Evolutionary conservation across 2,329 filamentous ascomycete genomes (phyloP), one percentile per base, ranked within the genome.

Genomic region (Colletotrichum abscissum): DNA sequence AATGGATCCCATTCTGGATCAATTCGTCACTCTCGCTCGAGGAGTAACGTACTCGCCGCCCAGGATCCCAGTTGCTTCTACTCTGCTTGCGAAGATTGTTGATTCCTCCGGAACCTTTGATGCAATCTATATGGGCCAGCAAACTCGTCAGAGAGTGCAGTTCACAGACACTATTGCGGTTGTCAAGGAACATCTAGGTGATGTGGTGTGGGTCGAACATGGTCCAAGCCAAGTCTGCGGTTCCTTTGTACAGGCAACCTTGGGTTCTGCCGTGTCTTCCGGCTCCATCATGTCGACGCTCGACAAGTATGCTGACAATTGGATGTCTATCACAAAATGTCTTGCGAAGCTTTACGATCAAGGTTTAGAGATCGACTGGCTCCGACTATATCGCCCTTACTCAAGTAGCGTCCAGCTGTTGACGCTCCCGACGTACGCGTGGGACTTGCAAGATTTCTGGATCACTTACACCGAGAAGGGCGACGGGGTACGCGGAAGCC

Each of bases 211-310:
- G 88, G 79, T 94, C 59, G 93, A 95, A 77, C 84, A 94, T 71
- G 92, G 93, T 1, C 91, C 92, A 4, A 90, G 93, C 74, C 91
- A 91, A 0, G 87, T 93, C 11, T 92, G 89, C 81, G 84, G 85
- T 9, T 86, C 86, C 28, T 91, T 94, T 83, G 86, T 93, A 6
- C 60, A 64, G 30, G 68, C 26, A 22, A 70, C 62, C 5, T 28
- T 70, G 22, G 16, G 16, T 11, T 8, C 35, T n/a, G 54, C 46
- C 5, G 30, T 42, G 7, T 5, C 7, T 2, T 6, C 67, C 5
- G 55, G 42, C 12, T 19, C 22, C 16, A 22, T 66, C 55, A 14
- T 70, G 30, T 66, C 67, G 42, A 66, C 62, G 28, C 46, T 70
- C 7, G 55, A 22, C 6, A 8, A 24, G 19, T 12, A 6, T 4